Percentiles rank a stretch among this genome's conserved stretches.
Evolutionary conservation across 371 early-diverging fungal genomes (phyloP).

Genomic region (Zychaea mexicana): DNA sequence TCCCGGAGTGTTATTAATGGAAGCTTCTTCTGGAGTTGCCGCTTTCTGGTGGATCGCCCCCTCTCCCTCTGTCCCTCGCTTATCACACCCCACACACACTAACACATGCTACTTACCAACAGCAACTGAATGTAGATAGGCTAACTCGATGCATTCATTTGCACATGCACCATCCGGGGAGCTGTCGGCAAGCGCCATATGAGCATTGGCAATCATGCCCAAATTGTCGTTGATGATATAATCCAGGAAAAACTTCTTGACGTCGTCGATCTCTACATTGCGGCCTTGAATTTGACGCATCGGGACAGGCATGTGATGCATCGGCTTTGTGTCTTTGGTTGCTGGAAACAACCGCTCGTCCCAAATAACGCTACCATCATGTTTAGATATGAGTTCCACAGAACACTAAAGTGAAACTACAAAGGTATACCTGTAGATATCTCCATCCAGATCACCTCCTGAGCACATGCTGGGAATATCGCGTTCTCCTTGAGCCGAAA

Average conservation of each 20-base stretch:
- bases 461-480: conserved; percentile 73
- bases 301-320: too few relatives aligned
- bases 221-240: conserved; percentile 65
- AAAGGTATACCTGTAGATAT: conserved; percentile 49
- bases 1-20: too few relatives aligned
- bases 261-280: conserved; percentile 40
- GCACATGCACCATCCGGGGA: conserved; percentile 31
- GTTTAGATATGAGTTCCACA: background rate
- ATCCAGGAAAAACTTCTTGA: conserved; percentile 62
- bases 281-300: conserved; percentile 10
- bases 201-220: conserved; percentile 66
- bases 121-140: conserved; percentile 65
- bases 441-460: conserved; percentile 84
- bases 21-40: too few relatives aligned
- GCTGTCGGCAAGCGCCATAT: conserved; percentile 60
- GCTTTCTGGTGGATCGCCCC: too few relatives aligned
- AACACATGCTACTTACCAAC: conserved; percentile 71
- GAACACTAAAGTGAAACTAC: background rate
- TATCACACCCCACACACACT: too few relatives aligned
- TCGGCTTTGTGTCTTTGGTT: background rate
- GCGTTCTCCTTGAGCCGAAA: conserved; percentile 66
- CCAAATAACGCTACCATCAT: conserved; percentile 64
- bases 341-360: conserved; percentile 46
- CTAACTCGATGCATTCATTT: conserved; percentile 47
- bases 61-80: conserved; percentile 11